Evolutionary conservation across 2,329 filamentous ascomycete species (phyloP).

Genomic region (Penicillium sumatraense): DNA sequence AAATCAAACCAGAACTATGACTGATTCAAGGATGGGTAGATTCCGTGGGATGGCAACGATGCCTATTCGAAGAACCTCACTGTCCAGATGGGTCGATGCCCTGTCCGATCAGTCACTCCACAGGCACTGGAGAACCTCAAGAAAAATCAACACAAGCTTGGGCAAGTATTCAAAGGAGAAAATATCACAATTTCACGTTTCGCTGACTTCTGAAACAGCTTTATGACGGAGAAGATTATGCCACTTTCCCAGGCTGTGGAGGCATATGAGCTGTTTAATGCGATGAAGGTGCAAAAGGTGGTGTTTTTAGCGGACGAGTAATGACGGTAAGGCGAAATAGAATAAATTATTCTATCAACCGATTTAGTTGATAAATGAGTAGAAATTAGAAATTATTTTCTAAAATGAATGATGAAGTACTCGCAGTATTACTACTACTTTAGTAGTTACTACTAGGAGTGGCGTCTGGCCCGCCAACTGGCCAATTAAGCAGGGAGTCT

Average conservation of each 20-base stretch:
- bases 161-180: constrained; percentile 57
- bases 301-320: constrained; percentile 61
- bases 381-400: too few species aligned
- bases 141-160: constrained; percentile 68
- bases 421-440: too few species aligned
- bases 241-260: constrained; percentile 68
- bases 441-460: too few species aligned
- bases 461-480: neutral
- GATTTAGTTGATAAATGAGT: too few species aligned
- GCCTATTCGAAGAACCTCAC: constrained; percentile 71
- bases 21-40: constrained; percentile 49
- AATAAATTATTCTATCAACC: too few species aligned
- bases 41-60: constrained; percentile 68
- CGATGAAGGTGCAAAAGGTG: constrained; percentile 75
- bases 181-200: too few species aligned
- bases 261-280: constrained; percentile 73
- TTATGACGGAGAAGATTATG: constrained; percentile 79
- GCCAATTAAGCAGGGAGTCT: neutral
- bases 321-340: constrained; percentile 3
- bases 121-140: constrained; percentile 68
- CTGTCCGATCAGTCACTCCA: constrained; percentile 71
- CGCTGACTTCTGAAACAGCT: constrained; percentile 53
- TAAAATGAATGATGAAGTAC: too few species aligned
- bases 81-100: constrained; percentile 77
- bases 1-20: neutral